phyloP scores from a whole-genome alignment of 176 grass and related monocot species.

The maize (Zea mays) region DNA sequence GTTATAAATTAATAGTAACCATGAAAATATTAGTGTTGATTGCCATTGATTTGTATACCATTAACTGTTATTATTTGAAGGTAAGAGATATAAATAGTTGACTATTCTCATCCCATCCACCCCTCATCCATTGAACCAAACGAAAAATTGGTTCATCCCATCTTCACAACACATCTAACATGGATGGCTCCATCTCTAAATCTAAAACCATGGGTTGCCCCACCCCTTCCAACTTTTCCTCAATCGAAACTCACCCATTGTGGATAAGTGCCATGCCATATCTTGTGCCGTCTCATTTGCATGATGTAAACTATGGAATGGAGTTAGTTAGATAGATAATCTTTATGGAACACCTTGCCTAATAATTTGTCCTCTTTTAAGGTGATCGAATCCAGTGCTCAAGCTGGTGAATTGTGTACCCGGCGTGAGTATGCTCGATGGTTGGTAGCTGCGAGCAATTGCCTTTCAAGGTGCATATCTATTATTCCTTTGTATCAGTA shows the following conservation, averaged over 20 bases:
- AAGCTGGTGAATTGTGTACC: conserved; percentile 83
- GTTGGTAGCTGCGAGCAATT: conserved; percentile 85
- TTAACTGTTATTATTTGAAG: neutral
- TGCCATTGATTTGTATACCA: neutral
- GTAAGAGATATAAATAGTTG: neutral
- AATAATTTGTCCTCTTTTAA: conserved; percentile 48
- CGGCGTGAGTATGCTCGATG: conserved; percentile 94
- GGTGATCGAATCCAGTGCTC: conserved; percentile 81
- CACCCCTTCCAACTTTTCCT: neutral
- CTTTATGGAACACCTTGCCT: conserved; percentile 19
- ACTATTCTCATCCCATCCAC: neutral
- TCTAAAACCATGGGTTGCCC: too few species aligned
- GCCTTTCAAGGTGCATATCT: conserved; percentile 74
- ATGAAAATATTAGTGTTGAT: neutral
- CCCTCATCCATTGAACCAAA: too few species aligned
- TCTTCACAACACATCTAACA: too few species aligned
- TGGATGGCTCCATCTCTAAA: too few species aligned
- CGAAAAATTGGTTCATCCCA: neutral
- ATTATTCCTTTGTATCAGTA: conserved; percentile 23
- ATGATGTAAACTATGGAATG: neutral
- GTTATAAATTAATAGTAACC: neutral
- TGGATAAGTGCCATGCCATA: conserved; percentile 18
- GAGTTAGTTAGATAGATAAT: neutral
- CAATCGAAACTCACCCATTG: neutral
- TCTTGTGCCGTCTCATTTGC: conserved; percentile 26